phyloP scores from a whole-genome alignment of 148 eudicot species.

The Rhododendron molle region DNA sequence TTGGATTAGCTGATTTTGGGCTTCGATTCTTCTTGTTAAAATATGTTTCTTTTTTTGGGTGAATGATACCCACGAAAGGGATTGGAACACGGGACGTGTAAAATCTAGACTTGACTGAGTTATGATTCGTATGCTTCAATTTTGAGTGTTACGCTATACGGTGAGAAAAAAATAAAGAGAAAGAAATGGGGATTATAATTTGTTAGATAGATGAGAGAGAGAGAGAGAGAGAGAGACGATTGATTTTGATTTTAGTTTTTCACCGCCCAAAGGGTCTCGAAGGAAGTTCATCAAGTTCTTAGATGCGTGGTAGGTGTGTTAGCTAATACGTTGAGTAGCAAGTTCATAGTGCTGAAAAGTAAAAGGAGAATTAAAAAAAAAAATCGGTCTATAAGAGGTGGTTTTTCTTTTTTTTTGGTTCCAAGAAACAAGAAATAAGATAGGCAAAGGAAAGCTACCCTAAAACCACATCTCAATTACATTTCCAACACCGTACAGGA shows the following conservation, averaged over 20 bases:
- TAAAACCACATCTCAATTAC: background rate
- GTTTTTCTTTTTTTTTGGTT: background rate
- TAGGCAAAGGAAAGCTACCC: background rate
- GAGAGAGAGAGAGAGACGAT: background rate
- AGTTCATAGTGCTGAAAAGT: background rate
- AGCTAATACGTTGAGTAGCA: background rate
- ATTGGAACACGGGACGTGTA: background rate
- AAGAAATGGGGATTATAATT: background rate
- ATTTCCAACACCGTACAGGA: background rate
- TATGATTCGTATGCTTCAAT: background rate
- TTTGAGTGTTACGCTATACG: background rate
- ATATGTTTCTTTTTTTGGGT: background rate
- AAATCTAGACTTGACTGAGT: background rate
- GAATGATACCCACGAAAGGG: background rate
- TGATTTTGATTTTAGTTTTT: background rate
- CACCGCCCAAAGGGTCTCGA: background rate
- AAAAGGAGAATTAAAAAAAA: too few relatives aligned
- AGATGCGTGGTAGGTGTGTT: background rate
- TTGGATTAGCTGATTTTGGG: background rate
- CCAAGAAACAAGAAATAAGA: background rate
- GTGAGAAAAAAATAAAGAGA: background rate
- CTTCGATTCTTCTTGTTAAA: background rate
- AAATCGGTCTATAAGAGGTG: too few relatives aligned
- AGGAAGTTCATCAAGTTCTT: background rate
- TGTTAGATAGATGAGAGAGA: background rate